Conservation (phyloP, 2,329 filamentous ascomycete species). For the Coniochaeta sp. region DNA sequence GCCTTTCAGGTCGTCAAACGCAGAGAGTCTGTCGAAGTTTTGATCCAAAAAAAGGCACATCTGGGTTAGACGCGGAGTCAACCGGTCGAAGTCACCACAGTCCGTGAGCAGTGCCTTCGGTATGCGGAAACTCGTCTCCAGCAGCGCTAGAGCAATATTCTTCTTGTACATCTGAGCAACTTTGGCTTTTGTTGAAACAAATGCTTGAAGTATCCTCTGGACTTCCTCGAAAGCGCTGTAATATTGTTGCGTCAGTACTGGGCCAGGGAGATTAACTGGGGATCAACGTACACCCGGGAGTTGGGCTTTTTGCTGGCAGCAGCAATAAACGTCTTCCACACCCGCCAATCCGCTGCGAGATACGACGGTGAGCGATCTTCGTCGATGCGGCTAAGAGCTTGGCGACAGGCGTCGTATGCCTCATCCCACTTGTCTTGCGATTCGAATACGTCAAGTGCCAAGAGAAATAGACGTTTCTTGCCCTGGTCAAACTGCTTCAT, state of each 20-base stretch:
- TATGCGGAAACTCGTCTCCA: conserved; percentile 22
- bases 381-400: conserved; percentile 31
- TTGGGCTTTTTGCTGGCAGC: conserved; percentile 21
- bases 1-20: conserved; percentile 38
- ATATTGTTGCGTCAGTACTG: not conserved
- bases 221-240: conserved; percentile 19
- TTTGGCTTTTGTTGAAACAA: conserved; percentile 16
- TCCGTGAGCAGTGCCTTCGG: conserved; percentile 12
- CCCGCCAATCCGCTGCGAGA: conserved; percentile 34
- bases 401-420: conserved; percentile 34
- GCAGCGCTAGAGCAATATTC: conserved; percentile 22
- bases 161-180: conserved; percentile 24
- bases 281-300: conserved; percentile 15
- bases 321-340: conserved; percentile 24
- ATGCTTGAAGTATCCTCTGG: conserved; percentile 18
- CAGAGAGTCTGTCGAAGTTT: conserved; percentile 20
- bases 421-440: conserved; percentile 30
- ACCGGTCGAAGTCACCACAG: conserved; percentile 1
- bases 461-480: conserved; percentile 38
- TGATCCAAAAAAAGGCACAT: conserved; percentile 24
- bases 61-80: conserved; percentile 21
- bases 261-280: not conserved
- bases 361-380: conserved; percentile 29
- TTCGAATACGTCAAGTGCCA: conserved; percentile 30
- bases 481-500: conserved; percentile 35